phyloP scores from a whole-genome alignment of 495 filamentous ascomycete species.

The Glonium stellatum region DNA sequence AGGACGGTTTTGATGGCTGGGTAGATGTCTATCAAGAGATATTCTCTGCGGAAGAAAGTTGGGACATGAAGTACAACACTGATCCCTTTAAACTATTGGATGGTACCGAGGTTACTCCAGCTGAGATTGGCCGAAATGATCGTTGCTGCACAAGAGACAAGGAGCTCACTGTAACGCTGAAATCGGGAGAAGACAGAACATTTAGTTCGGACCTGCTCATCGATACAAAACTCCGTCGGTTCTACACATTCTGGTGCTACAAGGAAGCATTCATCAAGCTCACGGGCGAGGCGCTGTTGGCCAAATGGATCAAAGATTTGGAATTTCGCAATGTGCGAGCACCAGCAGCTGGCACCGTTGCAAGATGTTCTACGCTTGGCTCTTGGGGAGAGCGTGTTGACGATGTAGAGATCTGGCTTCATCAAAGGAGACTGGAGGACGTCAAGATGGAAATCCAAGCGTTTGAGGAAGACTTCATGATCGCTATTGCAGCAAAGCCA shows the following conservation, averaged over 20 bases:
- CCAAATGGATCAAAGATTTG: conserved; percentile 64
- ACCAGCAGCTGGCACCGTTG: conserved; percentile 40
- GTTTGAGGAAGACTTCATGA: conserved; percentile 55
- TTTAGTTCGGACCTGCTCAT: conserved; percentile 40
- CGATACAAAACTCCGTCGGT: conserved; percentile 59
- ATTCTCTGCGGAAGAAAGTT: conserved; percentile 54
- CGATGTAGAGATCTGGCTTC: conserved; percentile 47
- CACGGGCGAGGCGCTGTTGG: conserved; percentile 80
- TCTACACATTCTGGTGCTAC: conserved; percentile 84
- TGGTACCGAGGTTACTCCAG: conserved; percentile 29
- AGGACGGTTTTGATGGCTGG: conserved; percentile 55
- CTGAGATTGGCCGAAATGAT: conserved; percentile 32
- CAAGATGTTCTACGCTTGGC: conserved; percentile 32
- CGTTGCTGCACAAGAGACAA: conserved; percentile 30
- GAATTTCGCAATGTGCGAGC: conserved; percentile 60
- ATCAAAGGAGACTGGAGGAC: conserved; percentile 44
- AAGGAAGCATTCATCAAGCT: conserved; percentile 93
- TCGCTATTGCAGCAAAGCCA: conserved; percentile 48
- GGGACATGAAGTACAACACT: conserved; percentile 49
- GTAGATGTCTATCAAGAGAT: conserved; percentile 75
- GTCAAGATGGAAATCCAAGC: conserved; percentile 55
- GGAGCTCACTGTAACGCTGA: conserved; percentile 28
- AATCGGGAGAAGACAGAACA: conserved; percentile 26
- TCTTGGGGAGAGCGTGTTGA: conserved; percentile 47
- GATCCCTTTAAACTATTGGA: conserved; percentile 31